These are phyloP conservation scores for Phytophthora brassicae DNA, from an alignment of 352 stramenopile genomes.

Conservation along the genomic window DNA sequence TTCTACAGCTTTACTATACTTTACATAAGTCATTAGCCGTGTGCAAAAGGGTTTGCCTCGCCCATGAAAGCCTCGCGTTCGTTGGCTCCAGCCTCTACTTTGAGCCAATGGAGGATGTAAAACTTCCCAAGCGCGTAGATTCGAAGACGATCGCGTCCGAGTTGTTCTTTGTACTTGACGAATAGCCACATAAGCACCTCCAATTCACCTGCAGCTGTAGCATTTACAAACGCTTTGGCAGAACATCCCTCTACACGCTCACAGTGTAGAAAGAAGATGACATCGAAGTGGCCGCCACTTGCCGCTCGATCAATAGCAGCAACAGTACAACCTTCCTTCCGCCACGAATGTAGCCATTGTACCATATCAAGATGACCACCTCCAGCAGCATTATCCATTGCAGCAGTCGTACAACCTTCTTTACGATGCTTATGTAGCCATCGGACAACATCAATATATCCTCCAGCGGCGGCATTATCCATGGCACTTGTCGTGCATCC, in stretches of 20 bases:
- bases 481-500: conserved; percentile 22
- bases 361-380: conserved; percentile 21
- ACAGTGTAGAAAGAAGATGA: conserved; percentile 25
- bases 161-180: conserved; percentile 17
- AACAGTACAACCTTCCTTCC: conserved; percentile 23
- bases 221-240: conserved; percentile 32
- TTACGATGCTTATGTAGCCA: conserved; percentile 29
- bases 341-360: conserved; percentile 17
- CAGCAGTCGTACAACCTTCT: conserved; percentile 27
- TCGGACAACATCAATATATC: conserved; percentile 22
- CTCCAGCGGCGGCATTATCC: conserved; percentile 16
- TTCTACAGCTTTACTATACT: conserved; percentile 19
- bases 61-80: conserved; percentile 25
- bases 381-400: conserved; percentile 26
- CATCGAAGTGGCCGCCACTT: conserved; percentile 21
- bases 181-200: conserved; percentile 41
- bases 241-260: conserved; percentile 20
- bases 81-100: conserved; percentile 15
- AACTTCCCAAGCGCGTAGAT: conserved; percentile 38
- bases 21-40: conserved; percentile 21
- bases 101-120: conserved; percentile 36
- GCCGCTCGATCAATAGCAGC: conserved; percentile 27
- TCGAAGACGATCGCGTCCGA: conserved; percentile 33
- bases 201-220: conserved; percentile 29
- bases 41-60: conserved; percentile 17